Evolutionary conservation across 768 basidiomycete genomes (phyloP), one percentile per base, ranked within the genome.

Genomic region (Boletus sensibilis): DNA sequence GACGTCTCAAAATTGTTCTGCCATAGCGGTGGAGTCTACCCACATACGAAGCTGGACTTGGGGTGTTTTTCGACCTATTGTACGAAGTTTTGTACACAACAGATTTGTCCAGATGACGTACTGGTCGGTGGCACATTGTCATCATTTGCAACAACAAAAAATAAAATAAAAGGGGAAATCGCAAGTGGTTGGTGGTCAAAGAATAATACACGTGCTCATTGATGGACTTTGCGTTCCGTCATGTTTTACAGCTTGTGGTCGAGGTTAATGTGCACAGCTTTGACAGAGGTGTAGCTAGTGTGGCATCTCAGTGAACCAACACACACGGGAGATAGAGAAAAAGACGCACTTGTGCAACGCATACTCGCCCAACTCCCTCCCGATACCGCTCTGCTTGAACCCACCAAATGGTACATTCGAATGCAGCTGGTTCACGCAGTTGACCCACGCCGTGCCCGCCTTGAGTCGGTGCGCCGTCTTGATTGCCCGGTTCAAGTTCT

Each of bases 311-410:
- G 23, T 21, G 11, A 21, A 27, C 25, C 2, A 6, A 38, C n/a
- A 18, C 23, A 38, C 12, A 43, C 8, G 21, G 53, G 9, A 14
- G 23, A 20, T 12, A 4, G 3, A 27, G 20, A 20, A 49, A 47
- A 52, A 21, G 38, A 76, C 81, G 18, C 56, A 82, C 81, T 78
- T 79, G 41, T 74, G 70, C 53, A 82, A 60, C 14, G 88, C 92
- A 70, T 92, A 89, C 58, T 90, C 85, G 31, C 91, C 92, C 39
- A 87, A 69, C 70, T 93, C 92, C 31, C 89, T 80, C 20, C 92
- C 92, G 21, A 92, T 85, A 56, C 90, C 91, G 37, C 83, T 85
- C 65, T 88, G 83, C 78, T 92, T 94, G 79, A 79, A 93, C 10
- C 92, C 92, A 58, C 92, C 92, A 66, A 94, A 94, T 0, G 92